These are phyloP conservation scores for Coemansia sp. DNA, from an alignment of 192 early-diverging fungal genomes.

Conservation along the genomic window DNA sequence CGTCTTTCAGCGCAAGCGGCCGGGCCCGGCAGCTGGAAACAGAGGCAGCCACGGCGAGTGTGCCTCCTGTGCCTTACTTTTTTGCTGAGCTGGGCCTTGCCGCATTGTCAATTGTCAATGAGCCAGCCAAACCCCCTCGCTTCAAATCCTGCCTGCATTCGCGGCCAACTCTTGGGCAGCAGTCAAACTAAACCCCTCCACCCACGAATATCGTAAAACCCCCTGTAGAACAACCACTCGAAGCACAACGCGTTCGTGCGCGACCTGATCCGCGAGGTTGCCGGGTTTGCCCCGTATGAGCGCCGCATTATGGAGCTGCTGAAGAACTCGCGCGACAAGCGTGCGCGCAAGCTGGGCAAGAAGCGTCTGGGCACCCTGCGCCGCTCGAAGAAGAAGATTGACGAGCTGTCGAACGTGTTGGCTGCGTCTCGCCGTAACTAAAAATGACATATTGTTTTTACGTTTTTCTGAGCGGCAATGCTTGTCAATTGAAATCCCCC, in stretches of 20 bases:
- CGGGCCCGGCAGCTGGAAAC: too few species aligned
- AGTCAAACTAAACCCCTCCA: too few species aligned
- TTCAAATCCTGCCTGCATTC: too few species aligned
- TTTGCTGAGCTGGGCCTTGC: too few species aligned
- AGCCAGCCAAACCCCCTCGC: too few species aligned
- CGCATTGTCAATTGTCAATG: too few species aligned
- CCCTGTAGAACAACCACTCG: conserved; percentile 54
- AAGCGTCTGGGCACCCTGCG: conserved; percentile 92
- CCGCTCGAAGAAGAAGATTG: conserved; percentile 99
- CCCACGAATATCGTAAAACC: too few species aligned
- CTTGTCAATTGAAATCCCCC: too few species aligned
- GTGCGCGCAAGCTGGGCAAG: conserved; percentile 98
- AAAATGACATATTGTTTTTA: not conserved
- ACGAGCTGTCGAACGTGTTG: conserved; percentile 91
- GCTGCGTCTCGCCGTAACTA: conserved; percentile 83
- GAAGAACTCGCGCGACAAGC: conserved; percentile 99
- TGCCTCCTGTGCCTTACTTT: too few species aligned
- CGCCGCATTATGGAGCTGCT: conserved; percentile 99
- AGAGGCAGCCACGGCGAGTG: too few species aligned
- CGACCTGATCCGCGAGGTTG: conserved; percentile 93
- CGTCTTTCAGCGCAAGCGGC: too few species aligned
- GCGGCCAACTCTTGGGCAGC: too few species aligned
- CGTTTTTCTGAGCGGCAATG: conserved; percentile 1
- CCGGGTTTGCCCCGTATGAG: conserved; percentile 98
- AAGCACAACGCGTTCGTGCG: conserved; percentile 90